These are phyloP conservation scores for Penicillium sp. DNA, from an alignment of 2,329 filamentous ascomycete genomes.

Conservation along the genomic window DNA sequence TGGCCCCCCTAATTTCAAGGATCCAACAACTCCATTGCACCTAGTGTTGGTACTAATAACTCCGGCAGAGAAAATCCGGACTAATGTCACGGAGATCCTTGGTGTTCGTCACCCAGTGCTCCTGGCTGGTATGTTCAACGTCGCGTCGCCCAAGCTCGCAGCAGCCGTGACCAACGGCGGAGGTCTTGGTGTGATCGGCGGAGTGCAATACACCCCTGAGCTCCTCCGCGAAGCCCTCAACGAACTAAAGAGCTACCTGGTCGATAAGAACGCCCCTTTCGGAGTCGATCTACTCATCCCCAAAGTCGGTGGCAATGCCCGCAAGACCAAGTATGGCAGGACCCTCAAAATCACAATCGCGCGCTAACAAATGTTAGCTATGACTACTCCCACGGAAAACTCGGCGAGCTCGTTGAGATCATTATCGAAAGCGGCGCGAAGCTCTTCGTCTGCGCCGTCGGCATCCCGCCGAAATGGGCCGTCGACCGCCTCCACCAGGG, in stretches of 20 bases:
- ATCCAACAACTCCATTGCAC: not conserved
- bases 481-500: conserved; percentile 88
- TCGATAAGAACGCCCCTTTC: conserved; percentile 28
- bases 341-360: not conserved
- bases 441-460: conserved; percentile 96
- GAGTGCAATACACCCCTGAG: conserved; percentile 88
- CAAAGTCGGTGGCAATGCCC: conserved; percentile 89
- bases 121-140: conserved; percentile 98
- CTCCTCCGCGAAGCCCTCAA: conserved; percentile 95
- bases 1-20: not conserved
- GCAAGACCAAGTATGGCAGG: conserved; percentile 81
- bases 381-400: conserved; percentile 99
- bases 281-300: conserved; percentile 71
- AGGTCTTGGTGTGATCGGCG: conserved; percentile 94
- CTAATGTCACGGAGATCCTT: conserved; percentile 91
- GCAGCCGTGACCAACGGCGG: conserved; percentile 97
- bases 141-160: conserved; percentile 92
- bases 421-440: conserved; percentile 90
- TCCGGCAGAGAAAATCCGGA: conserved; percentile 80
- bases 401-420: conserved; percentile 85
- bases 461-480: conserved; percentile 84
- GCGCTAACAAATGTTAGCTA: conserved; percentile 65
- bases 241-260: conserved; percentile 72
- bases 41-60: not conserved
- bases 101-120: conserved; percentile 96